These are phyloP conservation scores for Talaromyces thailandensis DNA, from an alignment of 495 filamentous ascomycete genomes.

Conservation along the genomic window DNA sequence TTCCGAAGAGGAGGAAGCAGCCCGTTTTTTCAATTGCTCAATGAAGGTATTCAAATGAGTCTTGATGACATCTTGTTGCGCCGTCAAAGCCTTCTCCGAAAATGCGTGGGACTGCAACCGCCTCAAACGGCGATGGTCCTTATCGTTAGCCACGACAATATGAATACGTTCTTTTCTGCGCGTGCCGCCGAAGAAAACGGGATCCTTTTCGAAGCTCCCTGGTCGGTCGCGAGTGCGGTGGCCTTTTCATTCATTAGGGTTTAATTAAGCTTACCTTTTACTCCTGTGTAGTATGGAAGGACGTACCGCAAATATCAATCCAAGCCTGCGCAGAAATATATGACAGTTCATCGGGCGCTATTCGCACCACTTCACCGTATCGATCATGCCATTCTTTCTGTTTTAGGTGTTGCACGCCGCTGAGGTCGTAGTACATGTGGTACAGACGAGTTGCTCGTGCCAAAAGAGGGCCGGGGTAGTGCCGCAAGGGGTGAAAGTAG, in stretches of 20 bases:
- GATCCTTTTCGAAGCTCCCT: slow-evolving; percentile 5
- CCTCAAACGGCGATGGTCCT: slow-evolving; percentile 32
- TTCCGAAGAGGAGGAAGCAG: background rate
- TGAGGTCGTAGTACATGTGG: slow-evolving; percentile 8
- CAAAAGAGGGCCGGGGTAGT: slow-evolving; percentile 20
- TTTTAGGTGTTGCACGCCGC: slow-evolving; percentile 8
- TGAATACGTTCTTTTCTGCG: background rate
- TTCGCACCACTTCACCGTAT: slow-evolving; percentile 18
- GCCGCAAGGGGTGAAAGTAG: slow-evolving; percentile 21
- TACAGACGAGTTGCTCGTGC: slow-evolving; percentile 13
- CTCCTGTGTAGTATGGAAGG: background rate
- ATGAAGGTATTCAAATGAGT: slow-evolving; percentile 14
- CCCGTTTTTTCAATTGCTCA: slow-evolving; percentile 23
- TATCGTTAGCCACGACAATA: slow-evolving; percentile 26
- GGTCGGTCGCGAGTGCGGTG: background rate
- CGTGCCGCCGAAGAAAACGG: background rate
- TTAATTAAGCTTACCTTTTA: background rate
- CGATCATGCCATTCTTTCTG: slow-evolving; percentile 14
- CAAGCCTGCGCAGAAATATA: slow-evolving; percentile 14
- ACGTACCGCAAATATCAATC: slow-evolving; percentile 17
- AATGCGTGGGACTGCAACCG: slow-evolving; percentile 40
- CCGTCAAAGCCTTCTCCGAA: slow-evolving; percentile 35
- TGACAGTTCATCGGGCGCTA: slow-evolving; percentile 16
- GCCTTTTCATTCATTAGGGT: background rate
- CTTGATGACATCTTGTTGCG: slow-evolving; percentile 22